Conservation (phyloP, 2,329 filamentous ascomycete species). For the Furcasterigmium sp. region DNA sequence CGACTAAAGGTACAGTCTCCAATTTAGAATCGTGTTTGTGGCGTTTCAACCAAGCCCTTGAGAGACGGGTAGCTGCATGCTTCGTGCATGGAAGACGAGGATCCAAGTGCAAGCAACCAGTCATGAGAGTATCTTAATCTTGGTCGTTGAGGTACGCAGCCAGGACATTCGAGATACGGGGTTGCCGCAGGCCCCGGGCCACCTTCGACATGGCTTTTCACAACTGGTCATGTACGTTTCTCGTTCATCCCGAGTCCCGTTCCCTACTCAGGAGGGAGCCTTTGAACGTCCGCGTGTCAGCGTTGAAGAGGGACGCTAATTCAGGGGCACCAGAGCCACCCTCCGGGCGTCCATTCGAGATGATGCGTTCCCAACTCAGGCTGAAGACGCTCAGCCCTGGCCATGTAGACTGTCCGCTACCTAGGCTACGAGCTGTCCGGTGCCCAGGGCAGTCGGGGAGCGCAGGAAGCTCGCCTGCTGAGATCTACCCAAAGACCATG, state of each 20-base stretch:
- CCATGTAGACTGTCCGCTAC: too few relatives aligned
- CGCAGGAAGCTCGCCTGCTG: too few relatives aligned
- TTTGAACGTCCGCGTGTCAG: background rate
- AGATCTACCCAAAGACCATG: too few relatives aligned
- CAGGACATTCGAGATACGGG: too few relatives aligned
- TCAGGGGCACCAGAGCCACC: background rate
- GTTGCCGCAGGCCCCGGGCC: too few relatives aligned
- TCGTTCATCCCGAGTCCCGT: background rate
- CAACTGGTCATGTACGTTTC: background rate
- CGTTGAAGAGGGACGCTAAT: background rate
- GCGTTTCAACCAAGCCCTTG: slow-evolving; percentile 39
- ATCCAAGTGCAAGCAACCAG: slow-evolving; percentile 14
- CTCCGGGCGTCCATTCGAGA: background rate
- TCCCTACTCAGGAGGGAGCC: background rate
- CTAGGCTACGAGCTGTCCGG: too few relatives aligned
- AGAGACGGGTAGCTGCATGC: slow-evolving; percentile 43
- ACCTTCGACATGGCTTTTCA: too few relatives aligned
- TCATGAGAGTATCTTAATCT: background rate
- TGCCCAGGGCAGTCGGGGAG: too few relatives aligned
- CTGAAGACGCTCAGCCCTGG: too few relatives aligned
- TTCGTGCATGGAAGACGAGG: slow-evolving; percentile 35
- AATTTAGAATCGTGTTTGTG: slow-evolving; percentile 40
- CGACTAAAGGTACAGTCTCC: slow-evolving; percentile 27
- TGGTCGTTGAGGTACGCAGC: background rate
- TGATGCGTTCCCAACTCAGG: background rate